Percentiles rank a stretch among this genome's conserved stretches.
Conservation (phyloP, 495 filamentous ascomycete species). For the Friedmanniomyces simplex region DNA sequence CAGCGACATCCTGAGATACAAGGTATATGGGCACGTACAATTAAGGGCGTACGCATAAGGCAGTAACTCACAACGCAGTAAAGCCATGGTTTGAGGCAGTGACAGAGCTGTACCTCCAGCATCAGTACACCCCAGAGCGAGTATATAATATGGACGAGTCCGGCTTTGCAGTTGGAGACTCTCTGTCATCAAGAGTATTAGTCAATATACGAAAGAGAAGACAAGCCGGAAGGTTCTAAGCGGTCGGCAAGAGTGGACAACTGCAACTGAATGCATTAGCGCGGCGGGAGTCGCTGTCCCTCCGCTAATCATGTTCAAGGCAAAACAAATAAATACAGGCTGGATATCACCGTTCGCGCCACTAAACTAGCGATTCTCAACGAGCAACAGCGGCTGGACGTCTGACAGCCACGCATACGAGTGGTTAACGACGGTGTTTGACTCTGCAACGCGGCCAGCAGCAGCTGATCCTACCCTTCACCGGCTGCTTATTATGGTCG, state of each 20-base stretch:
- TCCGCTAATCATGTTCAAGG: slow-evolving; percentile 19
- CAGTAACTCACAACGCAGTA: background rate
- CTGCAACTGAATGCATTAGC: slow-evolving; percentile 14
- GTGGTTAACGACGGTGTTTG: slow-evolving; percentile 11
- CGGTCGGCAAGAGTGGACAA: slow-evolving; percentile 13
- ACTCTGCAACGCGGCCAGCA: background rate
- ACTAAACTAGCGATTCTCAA: slow-evolving; percentile 6
- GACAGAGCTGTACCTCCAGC: slow-evolving; percentile 1
- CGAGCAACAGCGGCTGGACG: slow-evolving; percentile 15
- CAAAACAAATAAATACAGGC: slow-evolving; percentile 6
- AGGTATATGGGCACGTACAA: slow-evolving; percentile 3
- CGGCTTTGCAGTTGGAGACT: background rate
- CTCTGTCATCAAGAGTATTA: slow-evolving; percentile 4
- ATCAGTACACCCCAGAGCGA: slow-evolving; percentile 3
- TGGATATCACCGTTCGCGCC: background rate
- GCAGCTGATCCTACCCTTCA: too few relatives aligned
- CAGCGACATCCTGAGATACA: too few relatives aligned
- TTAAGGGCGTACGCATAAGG: background rate
- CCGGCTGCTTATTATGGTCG: too few relatives aligned
- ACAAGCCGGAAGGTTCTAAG: slow-evolving; percentile 7
- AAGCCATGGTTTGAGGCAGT: slow-evolving; percentile 12
- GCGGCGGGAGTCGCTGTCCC: slow-evolving; percentile 7
- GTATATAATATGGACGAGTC: slow-evolving; percentile 8
- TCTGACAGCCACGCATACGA: slow-evolving; percentile 4
- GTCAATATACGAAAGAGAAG: slow-evolving; percentile 2